Conservation (phyloP, 495 filamentous ascomycete species). For the Aspergillus bertholletiae region DNA sequence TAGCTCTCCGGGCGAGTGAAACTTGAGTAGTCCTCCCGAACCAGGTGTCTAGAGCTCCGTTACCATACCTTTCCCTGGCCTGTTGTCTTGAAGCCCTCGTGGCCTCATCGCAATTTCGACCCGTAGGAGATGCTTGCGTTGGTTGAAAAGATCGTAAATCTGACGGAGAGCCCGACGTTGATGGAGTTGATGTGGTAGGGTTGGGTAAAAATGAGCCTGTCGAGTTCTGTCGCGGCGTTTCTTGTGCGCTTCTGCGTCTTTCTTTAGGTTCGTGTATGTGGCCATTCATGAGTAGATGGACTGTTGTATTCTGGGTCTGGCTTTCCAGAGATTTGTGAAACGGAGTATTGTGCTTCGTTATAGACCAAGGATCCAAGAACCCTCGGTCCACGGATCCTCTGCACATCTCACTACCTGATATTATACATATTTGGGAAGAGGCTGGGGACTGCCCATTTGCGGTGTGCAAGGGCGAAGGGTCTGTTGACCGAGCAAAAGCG, state of each 20-base stretch:
- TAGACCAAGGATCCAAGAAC: slow-evolving; percentile 29
- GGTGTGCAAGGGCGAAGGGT: neutral
- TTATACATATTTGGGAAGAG: neutral
- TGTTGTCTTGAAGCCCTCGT: slow-evolving; percentile 21
- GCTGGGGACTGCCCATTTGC: neutral
- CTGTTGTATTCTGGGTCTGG: neutral
- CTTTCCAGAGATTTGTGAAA: neutral
- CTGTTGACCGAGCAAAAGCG: neutral
- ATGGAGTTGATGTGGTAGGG: slow-evolving; percentile 3
- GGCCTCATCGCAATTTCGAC: neutral
- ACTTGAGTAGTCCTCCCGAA: slow-evolving; percentile 29
- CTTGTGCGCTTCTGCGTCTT: neutral
- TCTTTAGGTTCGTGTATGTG: neutral
- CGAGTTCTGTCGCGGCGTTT: neutral
- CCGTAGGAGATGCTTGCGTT: neutral
- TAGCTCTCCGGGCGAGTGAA: slow-evolving; percentile 1
- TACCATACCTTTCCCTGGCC: slow-evolving; percentile 33
- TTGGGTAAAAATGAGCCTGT: slow-evolving; percentile 1
- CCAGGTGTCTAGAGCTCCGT: slow-evolving; percentile 40
- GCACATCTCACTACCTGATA: neutral
- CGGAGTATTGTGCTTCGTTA: slow-evolving; percentile 24
- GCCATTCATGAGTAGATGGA: neutral
- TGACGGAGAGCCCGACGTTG: slow-evolving; percentile 1
- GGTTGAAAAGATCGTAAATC: neutral
- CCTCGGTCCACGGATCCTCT: neutral